Base-by-base conservation (phyloP, 306 rosid genomes). In the Prunus mongolica region DNA sequence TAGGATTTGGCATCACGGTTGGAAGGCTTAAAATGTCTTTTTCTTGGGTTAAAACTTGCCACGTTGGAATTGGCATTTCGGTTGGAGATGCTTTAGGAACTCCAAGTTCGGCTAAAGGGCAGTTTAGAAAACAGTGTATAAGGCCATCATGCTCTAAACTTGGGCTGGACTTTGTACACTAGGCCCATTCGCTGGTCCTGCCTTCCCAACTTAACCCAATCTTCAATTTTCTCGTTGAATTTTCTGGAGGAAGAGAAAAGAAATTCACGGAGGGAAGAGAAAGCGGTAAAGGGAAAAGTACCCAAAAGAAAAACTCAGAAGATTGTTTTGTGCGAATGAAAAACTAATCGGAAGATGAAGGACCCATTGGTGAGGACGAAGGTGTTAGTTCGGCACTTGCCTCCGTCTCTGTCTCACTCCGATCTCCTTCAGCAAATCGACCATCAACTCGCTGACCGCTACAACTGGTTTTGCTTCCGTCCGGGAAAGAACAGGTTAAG, bases 311-410 rank as follows among this genome's bases (percentile, higher is more conserved):
- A 50, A 60, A 8, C 61, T 32, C 45, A 10, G 4, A 22, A 46
- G 77, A 47, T 50, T 63, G 56, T 15, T 25, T 19, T 27, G 55
- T 30, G 8, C 30, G 57, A 57, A 64, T 20, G 57, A 60, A 61
- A 68, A 24, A 14, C 46, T 14, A 56, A 10, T 62, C 49, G 72
- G 69, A 41, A 63, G 91, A 94, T 88, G 99, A 95, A 90, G 81
- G 91, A 75, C 24, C 91, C 87, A 12, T 67, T 30, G 15, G 90
- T 84, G 77, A 88, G 77, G 79, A 95, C 96, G 67, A 95, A 95
- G 84, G 93, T 91, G 67, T 94, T 90, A 66, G 79, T 95, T 56
- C 83, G 99, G 82, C 97, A 84, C 86, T 83, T 95, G 69, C 99
- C 99, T 24, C 99, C 99, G 16, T 89, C 97, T 55, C 93, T 95